Evolutionary conservation across 2,329 filamentous ascomycete species (phyloP).

Genomic region (Arthrobotrys musiformis): DNA sequence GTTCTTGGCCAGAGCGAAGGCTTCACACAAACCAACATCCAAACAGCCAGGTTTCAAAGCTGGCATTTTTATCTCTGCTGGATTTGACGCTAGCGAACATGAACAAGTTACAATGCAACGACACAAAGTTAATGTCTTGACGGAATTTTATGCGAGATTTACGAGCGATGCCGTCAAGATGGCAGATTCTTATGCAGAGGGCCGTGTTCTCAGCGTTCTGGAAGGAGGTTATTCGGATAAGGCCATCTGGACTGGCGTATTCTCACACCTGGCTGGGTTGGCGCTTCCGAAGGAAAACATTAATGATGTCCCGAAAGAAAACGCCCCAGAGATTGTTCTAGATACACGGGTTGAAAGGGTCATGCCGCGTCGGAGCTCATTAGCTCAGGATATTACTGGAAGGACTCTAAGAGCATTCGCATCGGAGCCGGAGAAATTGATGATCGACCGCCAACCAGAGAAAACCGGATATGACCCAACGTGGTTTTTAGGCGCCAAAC

Average conservation of each 20-base stretch:
- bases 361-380: conserved; percentile 60
- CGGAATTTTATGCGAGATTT: conserved; percentile 92
- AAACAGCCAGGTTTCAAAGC: conserved; percentile 68
- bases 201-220: conserved; percentile 88
- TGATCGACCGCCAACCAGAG: conserved; percentile 43
- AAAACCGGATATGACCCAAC: conserved; percentile 70
- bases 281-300: conserved; percentile 65
- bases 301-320: background rate
- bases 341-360: conserved; percentile 54
- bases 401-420: conserved; percentile 19
- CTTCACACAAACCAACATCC: conserved; percentile 69
- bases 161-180: conserved; percentile 85
- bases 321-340: background rate
- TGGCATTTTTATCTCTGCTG: conserved; percentile 93
- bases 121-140: conserved; percentile 94
- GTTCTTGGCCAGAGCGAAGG: conserved; percentile 69
- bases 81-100: conserved; percentile 97
- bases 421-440: background rate
- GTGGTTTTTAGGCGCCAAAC: conserved; percentile 76
- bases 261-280: conserved; percentile 89
- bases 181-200: conserved; percentile 82
- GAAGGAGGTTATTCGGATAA: conserved; percentile 97
- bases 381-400: conserved; percentile 54
- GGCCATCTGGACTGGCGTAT: conserved; percentile 84
- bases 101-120: conserved; percentile 93